These are phyloP conservation scores for Knoxia roxburghii DNA, from an alignment of 257 asterid genomes.

Conservation along the genomic window DNA sequence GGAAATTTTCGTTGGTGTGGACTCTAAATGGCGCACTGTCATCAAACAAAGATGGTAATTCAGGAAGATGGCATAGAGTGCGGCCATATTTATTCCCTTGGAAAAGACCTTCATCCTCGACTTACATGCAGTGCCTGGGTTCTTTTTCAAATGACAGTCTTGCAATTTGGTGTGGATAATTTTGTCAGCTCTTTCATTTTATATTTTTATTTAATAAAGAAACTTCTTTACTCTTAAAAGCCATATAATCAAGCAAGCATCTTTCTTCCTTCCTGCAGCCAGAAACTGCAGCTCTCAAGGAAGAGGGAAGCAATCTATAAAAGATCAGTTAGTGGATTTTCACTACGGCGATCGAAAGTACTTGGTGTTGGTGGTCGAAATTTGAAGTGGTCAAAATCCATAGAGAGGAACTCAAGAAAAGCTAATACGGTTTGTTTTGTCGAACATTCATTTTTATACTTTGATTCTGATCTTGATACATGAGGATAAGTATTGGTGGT, in stretches of 20 bases:
- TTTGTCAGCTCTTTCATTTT: constrained; percentile 17
- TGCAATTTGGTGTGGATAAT: constrained; percentile 43
- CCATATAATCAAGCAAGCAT: neutral
- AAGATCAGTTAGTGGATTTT: constrained; percentile 74
- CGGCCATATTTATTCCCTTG: constrained; percentile 53
- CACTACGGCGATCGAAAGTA: constrained; percentile 75
- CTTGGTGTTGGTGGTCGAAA: constrained; percentile 69
- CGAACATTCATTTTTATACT: constrained; percentile 13
- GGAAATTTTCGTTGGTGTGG: constrained; percentile 71
- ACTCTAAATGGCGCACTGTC: constrained; percentile 44
- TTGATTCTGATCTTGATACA: neutral
- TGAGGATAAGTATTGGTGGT: neutral
- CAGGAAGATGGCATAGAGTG: constrained; percentile 39
- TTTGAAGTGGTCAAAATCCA: constrained; percentile 96
- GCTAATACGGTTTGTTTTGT: constrained; percentile 63
- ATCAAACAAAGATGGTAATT: constrained; percentile 39
- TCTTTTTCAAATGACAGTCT: constrained; percentile 35
- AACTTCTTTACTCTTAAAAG: neutral
- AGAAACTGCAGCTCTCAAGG: constrained; percentile 52
- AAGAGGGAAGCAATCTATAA: constrained; percentile 81
- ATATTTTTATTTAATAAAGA: neutral
- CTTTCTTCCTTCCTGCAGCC: constrained; percentile 41
- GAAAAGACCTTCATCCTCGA: constrained; percentile 63
- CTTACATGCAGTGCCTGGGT: constrained; percentile 35
- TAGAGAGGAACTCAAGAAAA: constrained; percentile 71